Percentiles rank a stretch among this genome's conserved stretches.
These are phyloP conservation scores for Ceratobasidium sp. DNA, from an alignment of 1,284 basidiomycete species.

Conservation along the genomic window DNA sequence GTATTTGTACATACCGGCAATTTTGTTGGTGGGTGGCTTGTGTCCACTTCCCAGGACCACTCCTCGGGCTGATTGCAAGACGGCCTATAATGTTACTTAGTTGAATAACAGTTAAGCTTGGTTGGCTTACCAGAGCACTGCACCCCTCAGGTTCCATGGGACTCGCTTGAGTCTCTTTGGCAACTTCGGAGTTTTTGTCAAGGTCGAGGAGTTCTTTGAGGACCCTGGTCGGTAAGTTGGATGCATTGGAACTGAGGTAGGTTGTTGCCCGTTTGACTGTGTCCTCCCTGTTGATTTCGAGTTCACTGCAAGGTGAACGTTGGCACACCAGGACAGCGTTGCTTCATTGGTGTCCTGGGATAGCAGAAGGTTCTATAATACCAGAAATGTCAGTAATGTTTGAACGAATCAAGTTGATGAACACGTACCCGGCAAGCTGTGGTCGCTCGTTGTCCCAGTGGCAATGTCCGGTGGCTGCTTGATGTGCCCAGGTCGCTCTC, in stretches of 20 bases:
- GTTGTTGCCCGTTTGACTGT: background rate
- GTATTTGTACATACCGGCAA: constrained; percentile 3
- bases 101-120: too few species aligned
- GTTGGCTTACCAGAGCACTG: constrained; percentile 1
- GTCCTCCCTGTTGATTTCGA: background rate
- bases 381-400: too few species aligned
- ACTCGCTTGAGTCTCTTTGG: background rate
- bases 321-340: too few species aligned
- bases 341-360: too few species aligned
- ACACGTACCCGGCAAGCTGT: background rate
- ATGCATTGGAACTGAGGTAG: constrained; percentile 8
- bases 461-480: constrained; percentile 1
- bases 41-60: constrained; percentile 24
- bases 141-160: constrained; percentile 17
- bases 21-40: background rate
- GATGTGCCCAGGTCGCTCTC: background rate
- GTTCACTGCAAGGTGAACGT: too few species aligned
- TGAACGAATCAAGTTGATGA: too few species aligned
- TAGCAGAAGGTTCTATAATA: too few species aligned
- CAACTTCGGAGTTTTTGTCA: too few species aligned
- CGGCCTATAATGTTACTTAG: background rate
- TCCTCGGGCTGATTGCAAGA: constrained; percentile 1
- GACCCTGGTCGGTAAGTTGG: background rate
- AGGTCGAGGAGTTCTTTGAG: background rate
- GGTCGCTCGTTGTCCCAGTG: background rate